Conservation (phyloP, 192 early-diverging fungal genomes). For the Coemansia sp. region DNA sequence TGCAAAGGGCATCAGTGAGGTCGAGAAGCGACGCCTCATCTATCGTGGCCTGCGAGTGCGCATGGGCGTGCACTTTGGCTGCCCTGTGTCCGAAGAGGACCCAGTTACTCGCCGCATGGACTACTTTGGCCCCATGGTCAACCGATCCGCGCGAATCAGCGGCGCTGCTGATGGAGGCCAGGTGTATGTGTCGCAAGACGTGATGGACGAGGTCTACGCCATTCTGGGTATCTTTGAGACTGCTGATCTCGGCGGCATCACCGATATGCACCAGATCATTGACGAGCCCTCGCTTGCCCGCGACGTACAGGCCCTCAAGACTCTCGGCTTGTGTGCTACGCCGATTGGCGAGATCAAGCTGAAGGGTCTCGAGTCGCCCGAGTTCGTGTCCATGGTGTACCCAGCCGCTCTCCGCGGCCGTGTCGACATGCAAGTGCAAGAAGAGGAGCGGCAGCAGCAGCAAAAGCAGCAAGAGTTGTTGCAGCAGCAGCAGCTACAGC, state of each 20-base stretch:
- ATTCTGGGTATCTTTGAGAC: conserved; percentile 50
- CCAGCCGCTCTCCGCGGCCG: conserved; percentile 51
- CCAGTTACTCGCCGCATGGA: conserved; percentile 91
- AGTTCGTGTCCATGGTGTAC: conserved; percentile 72
- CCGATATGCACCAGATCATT: conserved; percentile 54
- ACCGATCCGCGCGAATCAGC: conserved; percentile 80
- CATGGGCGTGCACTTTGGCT: conserved; percentile 92
- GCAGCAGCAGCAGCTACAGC: conserved; percentile 16
- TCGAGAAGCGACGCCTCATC: conserved; percentile 54
- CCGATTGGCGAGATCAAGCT: conserved; percentile 79
- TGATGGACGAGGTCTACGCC: conserved; percentile 60
- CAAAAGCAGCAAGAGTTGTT: conserved; percentile 20
- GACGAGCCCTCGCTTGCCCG: conserved; percentile 53
- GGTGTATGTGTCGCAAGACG: conserved; percentile 83
- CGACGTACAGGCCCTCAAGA: conserved; percentile 61
- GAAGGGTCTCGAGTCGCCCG: conserved; percentile 88
- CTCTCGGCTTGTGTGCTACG: conserved; percentile 66
- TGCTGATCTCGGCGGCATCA: conserved; percentile 49
- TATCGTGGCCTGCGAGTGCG: conserved; percentile 86
- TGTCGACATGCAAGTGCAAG: conserved; percentile 50
- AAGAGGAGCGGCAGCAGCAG: conserved; percentile 30
- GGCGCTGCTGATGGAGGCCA: conserved; percentile 87
- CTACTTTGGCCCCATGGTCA: conserved; percentile 94
- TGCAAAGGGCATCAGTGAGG: conserved; percentile 18
- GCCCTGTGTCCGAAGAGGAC: conserved; percentile 82